Evolutionary conservation across 2,329 filamentous ascomycete species (phyloP).

Genomic region (Epichloe sylvatica): DNA sequence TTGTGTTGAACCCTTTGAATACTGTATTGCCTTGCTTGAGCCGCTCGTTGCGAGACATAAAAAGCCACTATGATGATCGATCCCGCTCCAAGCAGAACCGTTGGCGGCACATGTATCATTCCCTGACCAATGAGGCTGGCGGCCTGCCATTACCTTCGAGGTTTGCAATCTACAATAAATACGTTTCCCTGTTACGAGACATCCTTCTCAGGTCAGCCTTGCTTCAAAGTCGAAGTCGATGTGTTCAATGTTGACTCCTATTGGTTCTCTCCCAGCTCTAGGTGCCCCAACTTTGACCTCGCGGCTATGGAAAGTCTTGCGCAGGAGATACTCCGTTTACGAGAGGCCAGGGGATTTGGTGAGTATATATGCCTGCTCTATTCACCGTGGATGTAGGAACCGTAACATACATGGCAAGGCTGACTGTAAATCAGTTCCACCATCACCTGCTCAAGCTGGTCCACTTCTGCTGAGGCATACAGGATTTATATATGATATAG

Average conservation of each 20-base stretch:
- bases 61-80: slow-evolving; percentile 35
- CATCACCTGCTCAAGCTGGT: slow-evolving; percentile 22
- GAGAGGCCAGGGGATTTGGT: slow-evolving; percentile 41
- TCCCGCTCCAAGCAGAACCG: slow-evolving; percentile 32
- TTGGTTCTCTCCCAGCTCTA: slow-evolving; percentile 3
- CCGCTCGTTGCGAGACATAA: slow-evolving; percentile 40
- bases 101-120: slow-evolving; percentile 46
- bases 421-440: slow-evolving; percentile 5
- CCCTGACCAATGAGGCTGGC: slow-evolving; percentile 37
- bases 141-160: slow-evolving; percentile 37
- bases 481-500: slow-evolving; percentile 10
- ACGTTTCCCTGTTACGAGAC: slow-evolving; percentile 33
- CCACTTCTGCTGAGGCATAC: slow-evolving; percentile 20
- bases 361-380: slow-evolving; percentile 11
- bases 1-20: slow-evolving; percentile 41
- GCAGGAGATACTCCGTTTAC: slow-evolving; percentile 34
- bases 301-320: slow-evolving; percentile 38
- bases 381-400: background rate
- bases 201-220: slow-evolving; percentile 34
- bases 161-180: slow-evolving; percentile 43
- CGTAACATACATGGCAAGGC: background rate
- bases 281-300: slow-evolving; percentile 38
- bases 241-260: slow-evolving; percentile 7
- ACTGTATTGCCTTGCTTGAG: slow-evolving; percentile 42
- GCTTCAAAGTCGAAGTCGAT: background rate